These are phyloP conservation scores for Penicillium alfredii DNA, from an alignment of 495 filamentous ascomycete species.

Conservation along the genomic window DNA sequence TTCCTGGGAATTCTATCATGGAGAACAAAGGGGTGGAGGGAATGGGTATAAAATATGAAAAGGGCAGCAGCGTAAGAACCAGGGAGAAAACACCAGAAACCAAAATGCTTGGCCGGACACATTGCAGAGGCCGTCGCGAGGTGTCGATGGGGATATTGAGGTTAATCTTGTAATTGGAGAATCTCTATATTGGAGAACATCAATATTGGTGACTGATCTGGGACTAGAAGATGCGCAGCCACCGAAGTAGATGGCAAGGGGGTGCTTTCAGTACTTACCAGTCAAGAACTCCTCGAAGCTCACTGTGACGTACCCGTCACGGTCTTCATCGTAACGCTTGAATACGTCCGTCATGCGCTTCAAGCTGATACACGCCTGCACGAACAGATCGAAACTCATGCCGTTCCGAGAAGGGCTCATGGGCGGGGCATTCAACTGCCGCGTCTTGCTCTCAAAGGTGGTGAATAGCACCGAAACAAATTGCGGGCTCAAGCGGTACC, in stretches of 20 bases:
- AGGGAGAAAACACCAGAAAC: conserved; percentile 1
- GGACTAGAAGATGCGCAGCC: too few relatives aligned
- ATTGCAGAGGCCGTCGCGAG: too few relatives aligned
- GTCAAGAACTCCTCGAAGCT: conserved; percentile 79
- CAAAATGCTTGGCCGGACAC: too few relatives aligned
- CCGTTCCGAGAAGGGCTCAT: conserved; percentile 45
- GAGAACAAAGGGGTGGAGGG: conserved; percentile 4
- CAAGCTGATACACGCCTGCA: conserved; percentile 92
- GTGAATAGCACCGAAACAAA: conserved; percentile 80
- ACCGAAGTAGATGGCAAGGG: too few relatives aligned
- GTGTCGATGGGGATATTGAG: too few relatives aligned
- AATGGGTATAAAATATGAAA: conserved; percentile 11
- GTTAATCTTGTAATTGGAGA: conserved; percentile 38
- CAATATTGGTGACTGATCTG: too few relatives aligned
- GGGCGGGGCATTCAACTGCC: conserved; percentile 22
- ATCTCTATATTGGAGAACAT: conserved; percentile 25
- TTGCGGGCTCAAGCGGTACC: conserved; percentile 76
- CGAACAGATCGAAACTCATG: conserved; percentile 95
- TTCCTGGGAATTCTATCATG: conserved; percentile 11
- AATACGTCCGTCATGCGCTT: conserved; percentile 99
- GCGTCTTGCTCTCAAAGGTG: conserved; percentile 52
- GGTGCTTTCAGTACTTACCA: conserved; percentile 46
- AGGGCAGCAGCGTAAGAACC: neutral
- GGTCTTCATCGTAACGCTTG: conserved; percentile 96
- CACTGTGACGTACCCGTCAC: conserved; percentile 83